A percentile compares a stretch with the other conserved stretches of the same genome.
These are phyloP conservation scores for Trichosporon sp. DNA, from an alignment of 1,284 basidiomycete genomes.

Conservation along the genomic window DNA sequence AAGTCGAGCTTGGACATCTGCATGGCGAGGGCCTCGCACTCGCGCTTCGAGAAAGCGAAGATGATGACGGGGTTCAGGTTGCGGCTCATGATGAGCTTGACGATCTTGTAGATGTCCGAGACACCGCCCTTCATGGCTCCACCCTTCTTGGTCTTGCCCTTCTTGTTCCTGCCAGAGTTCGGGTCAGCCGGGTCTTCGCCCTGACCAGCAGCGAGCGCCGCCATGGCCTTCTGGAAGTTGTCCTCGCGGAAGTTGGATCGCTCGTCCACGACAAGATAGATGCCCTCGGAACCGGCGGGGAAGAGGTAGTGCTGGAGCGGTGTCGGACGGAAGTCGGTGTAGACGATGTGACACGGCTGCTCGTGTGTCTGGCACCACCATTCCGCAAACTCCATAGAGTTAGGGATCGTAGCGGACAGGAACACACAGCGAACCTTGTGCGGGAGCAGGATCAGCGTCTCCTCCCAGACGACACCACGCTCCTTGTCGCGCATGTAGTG, in stretches of 20 bases:
- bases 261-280: slow-evolving; percentile 96
- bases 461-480: slow-evolving; percentile 64
- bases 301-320: slow-evolving; percentile 98
- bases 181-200: slow-evolving; percentile 94
- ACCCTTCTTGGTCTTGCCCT: slow-evolving; percentile 85
- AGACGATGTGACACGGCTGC: slow-evolving; percentile 98
- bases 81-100: slow-evolving; percentile 98
- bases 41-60: slow-evolving; percentile 97
- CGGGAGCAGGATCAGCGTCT: slow-evolving; percentile 93
- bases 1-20: slow-evolving; percentile 94
- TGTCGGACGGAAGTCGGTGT: slow-evolving; percentile 97
- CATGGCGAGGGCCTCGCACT: slow-evolving; percentile 90
- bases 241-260: slow-evolving; percentile 95
- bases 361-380: slow-evolving; percentile 98
- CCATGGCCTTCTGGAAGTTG: slow-evolving; percentile 98
- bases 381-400: slow-evolving; percentile 98
- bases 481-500: slow-evolving; percentile 99
- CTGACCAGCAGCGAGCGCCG: slow-evolving; percentile 72
- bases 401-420: slow-evolving; percentile 98
- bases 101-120: slow-evolving; percentile 90
- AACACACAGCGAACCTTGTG: slow-evolving; percentile 97
- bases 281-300: slow-evolving; percentile 92
- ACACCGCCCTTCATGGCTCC: slow-evolving; percentile 77
- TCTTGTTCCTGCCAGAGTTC: slow-evolving; percentile 71
- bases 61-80: slow-evolving; percentile 99